A percentile compares a stretch with the other conserved stretches of the same genome.
Conservation (phyloP, 2,329 filamentous ascomycete species). For the Scytalidium sp. region DNA sequence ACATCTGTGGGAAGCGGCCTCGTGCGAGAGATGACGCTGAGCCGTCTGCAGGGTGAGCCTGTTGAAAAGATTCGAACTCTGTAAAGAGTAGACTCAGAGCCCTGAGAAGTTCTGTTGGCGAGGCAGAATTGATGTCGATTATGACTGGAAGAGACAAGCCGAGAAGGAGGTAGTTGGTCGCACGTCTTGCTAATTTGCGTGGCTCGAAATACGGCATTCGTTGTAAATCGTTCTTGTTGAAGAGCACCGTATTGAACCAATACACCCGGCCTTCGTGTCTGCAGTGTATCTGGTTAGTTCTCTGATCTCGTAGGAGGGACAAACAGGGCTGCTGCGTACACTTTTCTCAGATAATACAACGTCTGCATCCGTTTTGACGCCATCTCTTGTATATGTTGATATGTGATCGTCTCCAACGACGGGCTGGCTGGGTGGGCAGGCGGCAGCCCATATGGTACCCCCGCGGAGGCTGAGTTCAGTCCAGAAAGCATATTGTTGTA, state of each 20-base stretch:
- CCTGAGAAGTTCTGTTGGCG: conserved; percentile 80
- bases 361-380: conserved; percentile 93
- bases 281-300: conserved; percentile 11
- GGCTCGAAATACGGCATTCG: conserved; percentile 84
- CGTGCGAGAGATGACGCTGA: conserved; percentile 68
- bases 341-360: conserved; percentile 86
- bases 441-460: conserved; percentile 14
- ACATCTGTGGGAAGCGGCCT: conserved; percentile 80
- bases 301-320: too few species aligned
- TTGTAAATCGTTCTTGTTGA: conserved; percentile 75
- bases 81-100: conserved; percentile 79
- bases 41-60: conserved; percentile 77
- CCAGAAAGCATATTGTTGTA: conserved; percentile 28
- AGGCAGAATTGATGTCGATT: conserved; percentile 80
- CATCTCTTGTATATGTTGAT: conserved; percentile 74
- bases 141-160: conserved; percentile 88
- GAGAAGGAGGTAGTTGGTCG: conserved; percentile 89
- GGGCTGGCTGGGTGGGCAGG: conserved; percentile 24
- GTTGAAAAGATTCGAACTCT: conserved; percentile 94
- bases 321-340: conserved; percentile 53
- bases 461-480: conserved; percentile 22
- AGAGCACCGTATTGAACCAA: conserved; percentile 97
- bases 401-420: conserved; percentile 30
- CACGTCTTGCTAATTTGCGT: conserved; percentile 81
- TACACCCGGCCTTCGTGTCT: conserved; percentile 93